phyloP scores from a whole-genome alignment of 306 rosid species.

The Leucaena leucocephala region DNA sequence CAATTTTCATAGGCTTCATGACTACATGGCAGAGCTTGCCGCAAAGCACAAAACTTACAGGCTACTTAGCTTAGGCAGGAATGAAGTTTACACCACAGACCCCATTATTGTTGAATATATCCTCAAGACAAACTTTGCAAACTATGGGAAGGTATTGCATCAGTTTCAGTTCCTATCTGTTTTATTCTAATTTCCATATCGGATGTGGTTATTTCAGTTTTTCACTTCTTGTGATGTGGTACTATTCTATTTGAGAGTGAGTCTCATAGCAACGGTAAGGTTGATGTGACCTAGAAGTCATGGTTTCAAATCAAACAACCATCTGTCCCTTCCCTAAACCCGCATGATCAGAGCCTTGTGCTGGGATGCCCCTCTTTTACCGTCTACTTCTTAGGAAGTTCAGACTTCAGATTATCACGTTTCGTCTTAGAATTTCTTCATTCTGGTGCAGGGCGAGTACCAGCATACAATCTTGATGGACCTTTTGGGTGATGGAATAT shows the following conservation, averaged over 20 bases:
- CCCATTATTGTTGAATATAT: constrained; percentile 59
- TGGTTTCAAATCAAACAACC: no score
- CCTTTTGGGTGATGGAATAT: constrained; percentile 73
- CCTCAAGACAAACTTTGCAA: constrained; percentile 58
- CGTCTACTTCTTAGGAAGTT: neutral
- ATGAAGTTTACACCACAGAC: constrained; percentile 58
- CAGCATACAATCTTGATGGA: constrained; percentile 51
- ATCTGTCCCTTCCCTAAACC: no score
- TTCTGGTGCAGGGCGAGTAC: constrained; percentile 51
- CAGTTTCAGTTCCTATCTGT: neutral
- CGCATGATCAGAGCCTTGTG: no score
- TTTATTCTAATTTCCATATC: neutral
- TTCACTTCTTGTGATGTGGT: neutral
- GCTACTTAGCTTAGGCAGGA: constrained; percentile 43
- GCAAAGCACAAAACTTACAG: constrained; percentile 52
- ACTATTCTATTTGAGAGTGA: neutral
- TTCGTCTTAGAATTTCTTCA: neutral
- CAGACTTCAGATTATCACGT: neutral
- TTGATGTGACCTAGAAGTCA: no score
- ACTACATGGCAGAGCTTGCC: constrained; percentile 59
- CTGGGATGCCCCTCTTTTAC: neutral
- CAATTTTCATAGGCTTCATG: constrained; percentile 49
- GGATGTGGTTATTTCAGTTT: neutral
- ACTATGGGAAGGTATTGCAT: constrained; percentile 60
- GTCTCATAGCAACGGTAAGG: no score